phyloP scores from a whole-genome alignment of 2,329 filamentous ascomycete genomes.

The Phialocephala sp. region DNA sequence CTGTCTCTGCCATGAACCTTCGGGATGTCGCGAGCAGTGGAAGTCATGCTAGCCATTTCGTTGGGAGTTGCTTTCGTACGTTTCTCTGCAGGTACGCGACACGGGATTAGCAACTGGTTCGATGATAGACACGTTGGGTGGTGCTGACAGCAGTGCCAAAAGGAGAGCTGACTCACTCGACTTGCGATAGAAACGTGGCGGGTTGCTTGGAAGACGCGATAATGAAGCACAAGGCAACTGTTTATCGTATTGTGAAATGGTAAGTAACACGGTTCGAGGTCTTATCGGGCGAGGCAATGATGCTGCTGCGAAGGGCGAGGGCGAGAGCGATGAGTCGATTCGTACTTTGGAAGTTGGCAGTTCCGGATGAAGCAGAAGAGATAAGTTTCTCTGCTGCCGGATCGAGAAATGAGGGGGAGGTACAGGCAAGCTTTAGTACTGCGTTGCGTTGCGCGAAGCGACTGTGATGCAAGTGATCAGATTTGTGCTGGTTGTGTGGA shows the following conservation, averaged over 20 bases:
- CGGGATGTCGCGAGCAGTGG: conserved; percentile 68
- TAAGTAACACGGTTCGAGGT: conserved; percentile 27
- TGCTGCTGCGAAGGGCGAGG: conserved; percentile 33
- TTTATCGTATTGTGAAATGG: conserved; percentile 32
- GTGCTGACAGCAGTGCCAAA: conserved; percentile 10
- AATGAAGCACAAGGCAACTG: conserved; percentile 34
- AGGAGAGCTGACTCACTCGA: conserved; percentile 42
- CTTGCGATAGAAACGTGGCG: conserved; percentile 42
- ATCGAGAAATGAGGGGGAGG: conserved; percentile 23
- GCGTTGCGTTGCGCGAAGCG: conserved; percentile 29
- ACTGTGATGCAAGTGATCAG: conserved; percentile 33
- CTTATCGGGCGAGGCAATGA: conserved; percentile 37
- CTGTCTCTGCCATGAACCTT: conserved; percentile 67
- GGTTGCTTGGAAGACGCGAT: conserved; percentile 35
- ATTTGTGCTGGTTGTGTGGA: conserved; percentile 19
- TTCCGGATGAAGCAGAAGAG: conserved; percentile 32
- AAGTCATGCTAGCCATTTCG: conserved; percentile 69
- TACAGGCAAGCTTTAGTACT: conserved; percentile 25
- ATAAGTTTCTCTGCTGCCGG: conserved; percentile 33
- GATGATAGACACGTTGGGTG: conserved; percentile 26
- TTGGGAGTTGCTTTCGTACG: conserved; percentile 37
- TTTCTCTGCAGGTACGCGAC: conserved; percentile 44
- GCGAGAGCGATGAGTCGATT: conserved; percentile 27
- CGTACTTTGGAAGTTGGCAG: conserved; percentile 25
- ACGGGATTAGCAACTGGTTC: conserved; percentile 32